Evolutionary conservation across 805 yeast species (phyloP).

Genomic region (Cyberlindnera euphorbiae): DNA sequence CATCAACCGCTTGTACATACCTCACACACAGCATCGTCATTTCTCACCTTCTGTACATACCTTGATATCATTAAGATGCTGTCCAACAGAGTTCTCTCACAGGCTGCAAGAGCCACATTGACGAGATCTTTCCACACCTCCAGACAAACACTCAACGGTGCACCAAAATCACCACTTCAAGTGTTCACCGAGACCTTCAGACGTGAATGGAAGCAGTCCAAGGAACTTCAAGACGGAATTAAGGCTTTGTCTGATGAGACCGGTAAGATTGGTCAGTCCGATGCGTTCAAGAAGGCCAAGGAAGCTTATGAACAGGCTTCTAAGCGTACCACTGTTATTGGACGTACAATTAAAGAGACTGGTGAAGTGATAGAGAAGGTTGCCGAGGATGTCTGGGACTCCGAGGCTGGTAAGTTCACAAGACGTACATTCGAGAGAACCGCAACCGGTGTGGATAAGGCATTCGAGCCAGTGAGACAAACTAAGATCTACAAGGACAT

Average conservation of each 20-base stretch:
- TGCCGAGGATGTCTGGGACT: conserved; percentile 93
- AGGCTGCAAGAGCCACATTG: conserved; percentile 3
- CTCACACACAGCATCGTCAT: too few relatives aligned
- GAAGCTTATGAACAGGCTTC: conserved; percentile 90
- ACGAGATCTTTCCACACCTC: conserved; percentile 25
- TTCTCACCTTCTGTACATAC: conserved; percentile 2
- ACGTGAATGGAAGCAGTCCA: conserved; percentile 84
- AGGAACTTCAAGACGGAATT: conserved; percentile 86
- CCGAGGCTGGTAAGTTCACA: conserved; percentile 87
- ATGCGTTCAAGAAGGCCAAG: conserved; percentile 86
- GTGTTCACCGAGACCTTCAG: conserved; percentile 91
- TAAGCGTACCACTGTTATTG: conserved; percentile 60
- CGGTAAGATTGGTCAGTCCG: conserved; percentile 89
- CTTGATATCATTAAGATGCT: conserved; percentile 2
- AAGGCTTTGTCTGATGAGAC: conserved; percentile 95
- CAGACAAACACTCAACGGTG: conserved; percentile 15
- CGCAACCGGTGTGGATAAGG: conserved; percentile 81
- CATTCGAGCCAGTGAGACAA: conserved; percentile 87
- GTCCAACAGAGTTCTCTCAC: conserved; percentile 7
- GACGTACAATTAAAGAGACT: conserved; percentile 75
- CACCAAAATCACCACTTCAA: conserved; percentile 74
- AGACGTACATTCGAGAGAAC: conserved; percentile 77
- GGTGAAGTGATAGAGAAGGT: conserved; percentile 92
- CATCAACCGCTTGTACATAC: conserved; percentile 2
- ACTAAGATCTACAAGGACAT: conserved; percentile 88